These are phyloP conservation scores for Daedaleopsis sinensis DNA, from an alignment of 768 basidiomycete genomes.

Conservation along the genomic window DNA sequence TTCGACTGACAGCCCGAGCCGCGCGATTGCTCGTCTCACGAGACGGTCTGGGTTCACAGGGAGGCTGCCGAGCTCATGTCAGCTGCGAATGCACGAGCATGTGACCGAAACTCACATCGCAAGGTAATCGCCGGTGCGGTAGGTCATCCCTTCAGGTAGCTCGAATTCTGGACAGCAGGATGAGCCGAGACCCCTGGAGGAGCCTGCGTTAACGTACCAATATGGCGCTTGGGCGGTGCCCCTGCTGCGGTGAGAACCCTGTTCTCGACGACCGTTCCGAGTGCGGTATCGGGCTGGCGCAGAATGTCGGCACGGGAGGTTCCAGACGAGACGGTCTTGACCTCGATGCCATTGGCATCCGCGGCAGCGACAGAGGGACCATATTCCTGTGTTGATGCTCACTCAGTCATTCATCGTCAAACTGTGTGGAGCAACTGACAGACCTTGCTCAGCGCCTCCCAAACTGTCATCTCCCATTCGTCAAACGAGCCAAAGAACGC, in stretches of 20 bases:
- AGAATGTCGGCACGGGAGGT: slow-evolving; percentile 38
- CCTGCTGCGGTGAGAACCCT: slow-evolving; percentile 40
- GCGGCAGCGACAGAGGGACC: slow-evolving; percentile 25
- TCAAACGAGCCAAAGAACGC: slow-evolving; percentile 49
- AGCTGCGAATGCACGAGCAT: background rate
- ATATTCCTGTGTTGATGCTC: slow-evolving; percentile 33
- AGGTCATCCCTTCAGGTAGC: slow-evolving; percentile 41
- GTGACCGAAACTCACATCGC: slow-evolving; percentile 37
- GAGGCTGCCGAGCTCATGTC: slow-evolving; percentile 28
- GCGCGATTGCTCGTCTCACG: slow-evolving; percentile 41
- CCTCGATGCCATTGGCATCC: slow-evolving; percentile 31
- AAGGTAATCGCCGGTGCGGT: slow-evolving; percentile 50
- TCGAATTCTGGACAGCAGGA: slow-evolving; percentile 35
- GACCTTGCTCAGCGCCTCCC: slow-evolving; percentile 39
- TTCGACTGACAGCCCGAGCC: slow-evolving; percentile 41
- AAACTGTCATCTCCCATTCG: slow-evolving; percentile 41
- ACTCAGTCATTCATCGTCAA: no score
- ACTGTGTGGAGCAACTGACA: no score
- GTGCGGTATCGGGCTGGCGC: slow-evolving; percentile 39
- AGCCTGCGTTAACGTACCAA: slow-evolving; percentile 31
- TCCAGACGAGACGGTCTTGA: slow-evolving; percentile 36
- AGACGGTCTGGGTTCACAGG: slow-evolving; percentile 43
- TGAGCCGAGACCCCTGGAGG: background rate
- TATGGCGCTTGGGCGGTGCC: slow-evolving; percentile 43
- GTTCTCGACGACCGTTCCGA: slow-evolving; percentile 44